Base-by-base conservation (phyloP, 352 stramenopile genomes). In the Lagenidium sp. region DNA sequence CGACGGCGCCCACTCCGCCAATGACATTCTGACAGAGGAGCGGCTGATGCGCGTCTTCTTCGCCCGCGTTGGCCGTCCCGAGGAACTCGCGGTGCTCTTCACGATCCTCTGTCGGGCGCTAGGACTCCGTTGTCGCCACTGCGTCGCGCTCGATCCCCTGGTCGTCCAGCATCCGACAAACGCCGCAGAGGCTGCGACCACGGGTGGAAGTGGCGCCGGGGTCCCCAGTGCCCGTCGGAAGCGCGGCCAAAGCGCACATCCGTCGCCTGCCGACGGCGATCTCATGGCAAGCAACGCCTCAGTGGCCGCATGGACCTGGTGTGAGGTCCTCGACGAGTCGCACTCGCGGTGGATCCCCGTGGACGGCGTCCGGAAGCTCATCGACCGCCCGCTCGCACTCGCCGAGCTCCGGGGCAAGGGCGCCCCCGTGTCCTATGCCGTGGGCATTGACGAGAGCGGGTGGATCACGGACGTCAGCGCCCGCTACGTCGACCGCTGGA, bases 11-110 rank as follows among this genome's bases (percentile, higher is more conserved):
- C 15, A 15, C 6, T 28, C 35, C 0, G 23, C 8, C 12, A 51
- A 57, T 13, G 42, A 40, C 20, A 13, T 66, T 5, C 30, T 82
- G 37, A 76, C 68, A 0, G 70, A 82, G 30, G 52, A 53, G n/a
- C 57, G 48, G 39, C 52, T 92, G 3, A 45, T 87, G 44, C 30
- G 66, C 6, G 62, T 66, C 3, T 76, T 92, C 36, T 85, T 65
- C 18, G 41, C 44, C 15, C 69, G 69, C 1, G 25, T 50, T 49
- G 80, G 73, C 0, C 26, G 25, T 16, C 50, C 72, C 18, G 64
- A 60, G 20, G 73, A 91, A 36, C 52, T 88, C 6, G 50, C 57
- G 1, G 43, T 85, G 40, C 58, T 91, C 7, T 88, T 91, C 53
- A 77, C 72, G 16, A 45, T 58, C 12, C 50, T 88, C 1, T 84